Conservation (phyloP, 1,284 basidiomycete genomes). For the Tremellales sp. region DNA sequence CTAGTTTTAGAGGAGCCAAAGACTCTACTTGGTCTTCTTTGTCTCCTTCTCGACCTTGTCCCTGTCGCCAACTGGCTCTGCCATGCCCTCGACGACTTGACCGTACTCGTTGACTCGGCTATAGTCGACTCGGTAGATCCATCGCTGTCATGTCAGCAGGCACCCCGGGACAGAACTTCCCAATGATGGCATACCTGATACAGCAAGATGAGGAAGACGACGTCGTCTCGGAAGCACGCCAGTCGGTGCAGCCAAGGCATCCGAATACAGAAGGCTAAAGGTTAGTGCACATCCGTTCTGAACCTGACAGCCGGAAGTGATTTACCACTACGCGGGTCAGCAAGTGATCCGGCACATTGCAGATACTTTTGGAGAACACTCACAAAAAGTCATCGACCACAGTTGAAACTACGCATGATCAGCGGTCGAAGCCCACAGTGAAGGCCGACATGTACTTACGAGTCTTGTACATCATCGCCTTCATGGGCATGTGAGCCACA, state of each 20-base stretch:
- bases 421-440: neutral
- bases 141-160: slow-evolving; percentile 58
- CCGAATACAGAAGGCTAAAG: slow-evolving; percentile 71
- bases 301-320: neutral
- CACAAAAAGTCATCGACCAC: slow-evolving; percentile 88
- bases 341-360: too few species aligned
- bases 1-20: too few species aligned
- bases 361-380: slow-evolving; percentile 8
- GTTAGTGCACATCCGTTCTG: slow-evolving; percentile 11
- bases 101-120: slow-evolving; percentile 94
- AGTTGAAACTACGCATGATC: slow-evolving; percentile 35
- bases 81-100: slow-evolving; percentile 57
- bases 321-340: slow-evolving; percentile 1
- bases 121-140: slow-evolving; percentile 93
- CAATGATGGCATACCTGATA: slow-evolving; percentile 25
- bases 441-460: slow-evolving; percentile 42
- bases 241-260: slow-evolving; percentile 85
- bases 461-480: slow-evolving; percentile 81
- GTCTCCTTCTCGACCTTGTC: slow-evolving; percentile 22
- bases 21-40: slow-evolving; percentile 43
- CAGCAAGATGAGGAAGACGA: slow-evolving; percentile 61
- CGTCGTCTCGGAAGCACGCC: slow-evolving; percentile 67
- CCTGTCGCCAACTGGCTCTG: slow-evolving; percentile 35
- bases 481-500: slow-evolving; percentile 40
- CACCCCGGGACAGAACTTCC: slow-evolving; percentile 14